Percentiles rank a stretch among this genome's conserved stretches.
These are phyloP conservation scores for Persicaria maculosa DNA, from an alignment of 148 eudicot species.

Conservation along the genomic window DNA sequence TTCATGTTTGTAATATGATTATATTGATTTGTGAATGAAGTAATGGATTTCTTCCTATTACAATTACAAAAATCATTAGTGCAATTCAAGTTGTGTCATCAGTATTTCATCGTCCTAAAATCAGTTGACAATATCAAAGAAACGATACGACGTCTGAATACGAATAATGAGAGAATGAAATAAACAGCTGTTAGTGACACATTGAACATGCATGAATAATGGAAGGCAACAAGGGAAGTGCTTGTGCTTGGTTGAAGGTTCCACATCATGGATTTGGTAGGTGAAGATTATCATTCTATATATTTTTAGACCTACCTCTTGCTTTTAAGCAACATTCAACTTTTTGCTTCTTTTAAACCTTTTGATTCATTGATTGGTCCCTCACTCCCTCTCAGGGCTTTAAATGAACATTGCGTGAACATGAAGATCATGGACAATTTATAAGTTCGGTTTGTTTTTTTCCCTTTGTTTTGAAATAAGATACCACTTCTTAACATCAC, in stretches of 20 bases:
- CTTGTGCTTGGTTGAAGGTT: conserved; percentile 11
- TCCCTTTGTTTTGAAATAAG: too few relatives aligned
- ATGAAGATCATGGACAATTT: neutral
- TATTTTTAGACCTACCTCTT: neutral
- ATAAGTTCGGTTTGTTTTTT: too few relatives aligned
- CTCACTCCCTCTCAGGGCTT: neutral
- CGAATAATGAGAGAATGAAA: neutral
- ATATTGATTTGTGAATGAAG: conserved; percentile 6
- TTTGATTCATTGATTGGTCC: neutral
- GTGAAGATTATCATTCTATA: neutral
- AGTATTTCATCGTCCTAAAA: neutral
- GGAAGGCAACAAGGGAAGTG: neutral
- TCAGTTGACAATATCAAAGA: neutral
- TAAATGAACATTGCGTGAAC: neutral
- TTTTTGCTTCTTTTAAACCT: neutral
- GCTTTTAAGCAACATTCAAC: neutral
- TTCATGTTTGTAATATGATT: conserved; percentile 2
- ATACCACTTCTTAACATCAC: too few relatives aligned
- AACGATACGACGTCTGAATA: neutral
- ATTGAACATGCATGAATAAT: neutral
- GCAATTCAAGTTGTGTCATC: neutral
- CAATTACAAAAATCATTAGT: too few relatives aligned
- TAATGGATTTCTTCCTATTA: neutral
- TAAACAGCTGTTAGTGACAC: neutral
- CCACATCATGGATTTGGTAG: conserved; percentile 13